phyloP scores from a whole-genome alignment of 2,329 filamentous ascomycete genomes.

The Aspergillus phoenicis region DNA sequence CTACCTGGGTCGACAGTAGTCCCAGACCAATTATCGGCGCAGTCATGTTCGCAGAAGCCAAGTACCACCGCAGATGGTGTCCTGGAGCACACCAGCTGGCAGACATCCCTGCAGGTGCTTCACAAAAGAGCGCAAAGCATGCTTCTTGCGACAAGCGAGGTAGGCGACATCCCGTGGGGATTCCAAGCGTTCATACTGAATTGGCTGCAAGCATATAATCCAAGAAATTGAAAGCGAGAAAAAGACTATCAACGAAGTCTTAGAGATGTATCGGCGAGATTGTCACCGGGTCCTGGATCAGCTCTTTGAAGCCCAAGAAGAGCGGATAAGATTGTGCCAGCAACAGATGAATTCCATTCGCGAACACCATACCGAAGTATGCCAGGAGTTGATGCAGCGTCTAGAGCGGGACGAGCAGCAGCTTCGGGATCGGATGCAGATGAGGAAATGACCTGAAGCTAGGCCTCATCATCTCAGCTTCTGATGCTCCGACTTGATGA shows the following conservation, averaged over 20 bases:
- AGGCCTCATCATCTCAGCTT: too few relatives aligned
- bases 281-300: constrained; percentile 48
- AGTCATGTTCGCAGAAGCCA: not conserved
- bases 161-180: constrained; percentile 22
- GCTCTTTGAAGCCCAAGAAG: constrained; percentile 44
- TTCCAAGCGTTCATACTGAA: not conserved
- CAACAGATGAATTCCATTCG: constrained; percentile 33
- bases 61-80: not conserved
- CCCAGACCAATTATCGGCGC: not conserved
- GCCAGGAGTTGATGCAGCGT: constrained; percentile 32
- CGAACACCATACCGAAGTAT: constrained; percentile 33
- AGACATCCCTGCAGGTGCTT: constrained; percentile 14
- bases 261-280: constrained; percentile 48
- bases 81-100: constrained; percentile 2
- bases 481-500: not conserved
- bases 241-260: constrained; percentile 46
- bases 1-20: not conserved
- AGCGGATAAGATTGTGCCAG: constrained; percentile 37
- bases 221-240: constrained; percentile 52
- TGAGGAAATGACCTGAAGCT: not conserved
- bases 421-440: constrained; percentile 20
- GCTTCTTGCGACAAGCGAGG: constrained; percentile 32
- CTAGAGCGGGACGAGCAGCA: constrained; percentile 30
- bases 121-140: constrained; percentile 26
- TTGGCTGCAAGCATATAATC: constrained; percentile 40